Base-by-base conservation (phyloP, 2,329 filamentous ascomycete species). In the Stemphylium lycopersici region DNA sequence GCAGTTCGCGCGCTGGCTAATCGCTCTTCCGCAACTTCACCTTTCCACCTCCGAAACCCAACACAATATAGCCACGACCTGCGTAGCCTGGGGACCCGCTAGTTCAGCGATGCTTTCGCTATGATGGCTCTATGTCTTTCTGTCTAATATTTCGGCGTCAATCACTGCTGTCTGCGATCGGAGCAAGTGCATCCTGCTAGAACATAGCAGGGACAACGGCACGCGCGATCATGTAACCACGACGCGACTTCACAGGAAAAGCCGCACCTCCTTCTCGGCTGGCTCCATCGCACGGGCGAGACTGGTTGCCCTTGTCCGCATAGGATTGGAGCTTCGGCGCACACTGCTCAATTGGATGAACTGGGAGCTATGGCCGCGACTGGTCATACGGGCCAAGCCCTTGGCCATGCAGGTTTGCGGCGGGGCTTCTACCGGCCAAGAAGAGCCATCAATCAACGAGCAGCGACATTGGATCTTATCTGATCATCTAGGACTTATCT, bases 401-500 rank as follows among this genome's bases (percentile, higher is more conserved):
- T 60, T 62, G 54, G 58, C 59, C 33, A 43, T 52, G 53, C 44
- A 53, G 48, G 24, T 16, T 40, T 24, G 37, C 22, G 24, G 59
- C 48, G 49, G 45, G 48, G 44, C 53, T 29, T 18, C 16, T 45
- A 42, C 48, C 40, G 48, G 48, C 55, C 48, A 57, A 52, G 42
- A 36, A 26, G 29, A 47, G 43, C 24, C 34, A 40, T 36, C 26
- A 16, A 36, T 37, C 26, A 37, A 16, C 32, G 36, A 42, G 47
- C 26, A 31, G 45, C 59, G 56, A 61, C 57, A 65, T 58, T 61
- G 54, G 51, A 65, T 65, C 62, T 69, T 66, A 69, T 70, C 65
- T 56, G 62, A 68, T 68, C 58, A 60, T 57, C 59, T 54, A 57
- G 45, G 45, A 64, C 62, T 68, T 66, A 68, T 68, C 66, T 65